Base-by-base conservation (phyloP, 2,329 filamentous ascomycete genomes). In the Colletotrichum paranaense region DNA sequence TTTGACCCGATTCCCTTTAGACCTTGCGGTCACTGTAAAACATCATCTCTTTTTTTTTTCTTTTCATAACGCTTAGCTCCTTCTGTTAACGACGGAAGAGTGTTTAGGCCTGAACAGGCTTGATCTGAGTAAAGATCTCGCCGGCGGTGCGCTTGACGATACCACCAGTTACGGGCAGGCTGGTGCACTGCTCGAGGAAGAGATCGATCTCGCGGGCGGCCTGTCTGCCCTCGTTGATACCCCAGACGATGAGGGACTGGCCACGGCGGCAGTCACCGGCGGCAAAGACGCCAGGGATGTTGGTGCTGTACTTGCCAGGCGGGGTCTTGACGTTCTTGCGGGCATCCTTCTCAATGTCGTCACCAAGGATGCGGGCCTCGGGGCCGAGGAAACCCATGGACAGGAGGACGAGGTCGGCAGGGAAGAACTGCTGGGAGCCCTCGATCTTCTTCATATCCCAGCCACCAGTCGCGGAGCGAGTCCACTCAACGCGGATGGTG, bases 371-470 rank as follows among this genome's bases (percentile, higher is more conserved):
- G 76, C 94, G 93, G 77, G 94, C 94, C 86, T 98, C 96, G 7
- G 95, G 95, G 11, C 96, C 96, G 75, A 98, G 86, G 92, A 98
- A 98, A 81, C 96, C 96, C 96, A 98, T 98, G 64, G 96, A 97
- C 62, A 98, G 88, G 57, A 98, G 90, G 57, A 98, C 95, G 53
- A 98, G 90, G 80, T 98, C 96, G 32, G 96, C 96, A 49, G 95
- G 95, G 93, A 98, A 98, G 89, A 97, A 97, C 82, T 98, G 92
- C 86, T 97, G 94, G 74, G 93, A 96, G 49, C 94, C 95, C 77
- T 98, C 95, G 38, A 97, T 89, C 83, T 97, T 96, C 90, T 98
- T 98, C 95, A 98, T 98, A 84, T 98, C 96, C 96, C 96, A 98
- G 57, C 95, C 95, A 76, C 95, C 95, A 74, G 91, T 92, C 32